Percentiles rank a stretch among this genome's conserved stretches.
phyloP scores from a whole-genome alignment of 2,329 filamentous ascomycete genomes.

The Ceratocystis albifundus region DNA sequence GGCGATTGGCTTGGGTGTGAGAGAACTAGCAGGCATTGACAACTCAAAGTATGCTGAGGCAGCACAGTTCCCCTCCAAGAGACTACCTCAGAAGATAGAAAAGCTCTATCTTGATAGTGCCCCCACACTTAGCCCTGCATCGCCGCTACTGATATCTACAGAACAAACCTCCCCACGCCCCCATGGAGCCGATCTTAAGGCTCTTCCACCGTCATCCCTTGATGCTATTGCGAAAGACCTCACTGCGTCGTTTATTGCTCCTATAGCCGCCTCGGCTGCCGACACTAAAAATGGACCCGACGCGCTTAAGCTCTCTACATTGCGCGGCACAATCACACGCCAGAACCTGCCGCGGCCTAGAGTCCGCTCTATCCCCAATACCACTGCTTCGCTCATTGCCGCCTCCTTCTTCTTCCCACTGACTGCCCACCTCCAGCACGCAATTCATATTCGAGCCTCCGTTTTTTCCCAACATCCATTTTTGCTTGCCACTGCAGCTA shows the following conservation, averaged over 20 bases:
- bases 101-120: conserved; percentile 48
- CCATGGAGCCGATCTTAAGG: conserved; percentile 35
- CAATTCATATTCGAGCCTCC: conserved; percentile 34
- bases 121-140: conserved; percentile 19
- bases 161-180: conserved; percentile 24
- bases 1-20: conserved; percentile 66
- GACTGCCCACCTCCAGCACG: conserved; percentile 65
- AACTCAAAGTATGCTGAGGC: conserved; percentile 40
- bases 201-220: conserved; percentile 48
- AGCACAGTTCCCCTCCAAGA: conserved; percentile 65
- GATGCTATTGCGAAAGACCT: conserved; percentile 57
- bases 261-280: conserved; percentile 69
- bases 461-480: conserved; percentile 62
- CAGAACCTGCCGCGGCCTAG: conserved; percentile 41
- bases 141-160: conserved; percentile 17
- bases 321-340: conserved; percentile 40
- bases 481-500: conserved; percentile 67
- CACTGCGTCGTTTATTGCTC: conserved; percentile 62
- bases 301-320: conserved; percentile 77
- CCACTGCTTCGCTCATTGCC: conserved; percentile 63
- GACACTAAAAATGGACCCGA: conserved; percentile 70
- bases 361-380: conserved; percentile 56
- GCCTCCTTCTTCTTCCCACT: conserved; percentile 78
- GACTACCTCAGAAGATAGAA: conserved; percentile 62
- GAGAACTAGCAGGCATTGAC: conserved; percentile 73